Percentiles rank a stretch among this genome's conserved stretches.
phyloP scores from a whole-genome alignment of 2,329 filamentous ascomycete genomes.

The Colletotrichum camelliae region DNA sequence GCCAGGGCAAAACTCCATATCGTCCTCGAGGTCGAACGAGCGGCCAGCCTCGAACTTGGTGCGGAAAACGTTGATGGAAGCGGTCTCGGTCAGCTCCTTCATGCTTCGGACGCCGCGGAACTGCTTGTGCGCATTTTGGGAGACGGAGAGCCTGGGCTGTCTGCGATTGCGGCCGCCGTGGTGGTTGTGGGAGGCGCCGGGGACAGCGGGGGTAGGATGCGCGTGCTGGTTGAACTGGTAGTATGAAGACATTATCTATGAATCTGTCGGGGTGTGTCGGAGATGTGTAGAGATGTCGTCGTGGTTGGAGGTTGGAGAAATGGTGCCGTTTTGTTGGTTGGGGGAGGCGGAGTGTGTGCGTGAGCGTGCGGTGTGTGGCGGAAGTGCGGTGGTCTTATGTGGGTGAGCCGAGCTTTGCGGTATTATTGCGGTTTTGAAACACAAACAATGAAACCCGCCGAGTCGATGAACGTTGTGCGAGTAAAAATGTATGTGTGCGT shows the following conservation, averaged over 20 bases:
- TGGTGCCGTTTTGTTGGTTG: constrained; percentile 9
- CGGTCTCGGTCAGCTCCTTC: constrained; percentile 84
- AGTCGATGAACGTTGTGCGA: constrained; percentile 18
- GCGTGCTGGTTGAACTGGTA: constrained; percentile 66
- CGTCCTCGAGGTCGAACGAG: constrained; percentile 95
- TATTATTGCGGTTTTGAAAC: constrained; percentile 19
- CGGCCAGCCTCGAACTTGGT: constrained; percentile 88
- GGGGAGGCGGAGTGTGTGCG: background rate
- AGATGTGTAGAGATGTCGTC: background rate
- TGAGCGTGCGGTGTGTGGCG: background rate
- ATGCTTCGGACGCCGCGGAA: constrained; percentile 84
- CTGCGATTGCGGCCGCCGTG: constrained; percentile 86
- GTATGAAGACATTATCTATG: constrained; percentile 65
- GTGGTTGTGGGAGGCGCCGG: constrained; percentile 72
- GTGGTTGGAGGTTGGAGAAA: background rate
- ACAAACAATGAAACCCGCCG: constrained; percentile 21
- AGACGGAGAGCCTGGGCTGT: constrained; percentile 78
- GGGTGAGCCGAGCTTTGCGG: constrained; percentile 21
- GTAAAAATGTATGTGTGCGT: background rate
- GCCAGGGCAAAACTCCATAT: constrained; percentile 93
- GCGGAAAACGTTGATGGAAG: constrained; percentile 78
- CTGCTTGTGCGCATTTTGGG: constrained; percentile 86
- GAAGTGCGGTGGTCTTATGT: constrained; percentile 11
- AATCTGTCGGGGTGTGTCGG: background rate
- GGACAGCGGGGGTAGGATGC: constrained; percentile 59